Evolutionary conservation across 2,329 filamentous ascomycete genomes (phyloP).

Genomic region (Botrytis paeoniae): DNA sequence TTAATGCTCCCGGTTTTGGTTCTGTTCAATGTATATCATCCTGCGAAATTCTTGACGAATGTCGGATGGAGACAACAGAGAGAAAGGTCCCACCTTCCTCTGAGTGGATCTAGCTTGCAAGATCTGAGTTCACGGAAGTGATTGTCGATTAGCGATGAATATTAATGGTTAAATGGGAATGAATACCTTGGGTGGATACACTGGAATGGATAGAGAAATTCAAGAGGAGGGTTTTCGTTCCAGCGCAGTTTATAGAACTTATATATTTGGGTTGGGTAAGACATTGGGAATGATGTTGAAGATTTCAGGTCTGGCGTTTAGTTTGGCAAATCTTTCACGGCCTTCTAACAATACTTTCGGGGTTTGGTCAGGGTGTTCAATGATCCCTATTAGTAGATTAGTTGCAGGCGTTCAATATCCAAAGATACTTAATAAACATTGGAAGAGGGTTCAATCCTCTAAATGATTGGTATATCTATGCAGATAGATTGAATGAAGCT

Average conservation of each 20-base stretch:
- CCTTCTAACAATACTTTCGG: neutral
- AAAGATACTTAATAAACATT: neutral
- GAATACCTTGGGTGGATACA: neutral
- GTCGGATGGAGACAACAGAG: conserved; percentile 16
- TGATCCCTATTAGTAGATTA: neutral
- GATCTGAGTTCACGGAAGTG: neutral
- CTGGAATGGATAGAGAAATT: neutral
- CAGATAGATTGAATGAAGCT: neutral
- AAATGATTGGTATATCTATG: neutral
- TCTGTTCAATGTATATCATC: conserved; percentile 50
- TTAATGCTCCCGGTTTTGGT: conserved; percentile 40
- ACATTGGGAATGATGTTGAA: neutral
- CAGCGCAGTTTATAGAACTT: neutral
- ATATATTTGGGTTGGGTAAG: neutral
- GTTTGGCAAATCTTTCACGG: neutral
- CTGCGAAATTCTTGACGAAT: conserved; percentile 40
- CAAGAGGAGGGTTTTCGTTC: neutral
- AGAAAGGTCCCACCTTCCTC: neutral
- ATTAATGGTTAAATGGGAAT: neutral
- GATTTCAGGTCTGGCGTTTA: neutral
- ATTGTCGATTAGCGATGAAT: neutral
- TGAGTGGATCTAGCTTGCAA: neutral
- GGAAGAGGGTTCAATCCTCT: neutral
- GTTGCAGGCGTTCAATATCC: fast-evolving
- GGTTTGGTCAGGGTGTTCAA: neutral